Percentiles rank a stretch among this genome's conserved stretches.
Conservation (phyloP, 345 rosid genomes). For the Lepidium africanum region DNA sequence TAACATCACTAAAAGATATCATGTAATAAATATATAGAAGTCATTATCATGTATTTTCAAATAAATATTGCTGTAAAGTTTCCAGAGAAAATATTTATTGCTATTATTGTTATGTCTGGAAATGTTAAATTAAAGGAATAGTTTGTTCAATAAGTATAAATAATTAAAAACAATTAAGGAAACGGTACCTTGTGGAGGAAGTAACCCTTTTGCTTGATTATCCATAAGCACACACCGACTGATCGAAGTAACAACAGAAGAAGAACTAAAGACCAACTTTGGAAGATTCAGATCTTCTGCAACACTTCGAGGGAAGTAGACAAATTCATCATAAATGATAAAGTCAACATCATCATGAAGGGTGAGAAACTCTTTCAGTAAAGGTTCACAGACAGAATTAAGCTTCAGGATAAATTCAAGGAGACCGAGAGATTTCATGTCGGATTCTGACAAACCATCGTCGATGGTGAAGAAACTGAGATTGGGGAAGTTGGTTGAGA, state of each 20-base stretch:
- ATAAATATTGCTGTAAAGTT: no score
- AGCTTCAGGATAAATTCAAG: conserved; percentile 12
- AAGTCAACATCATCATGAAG: conserved; percentile 19
- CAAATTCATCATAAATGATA: conserved; percentile 41
- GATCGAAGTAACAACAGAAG: conserved; percentile 22
- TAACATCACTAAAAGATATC: no score
- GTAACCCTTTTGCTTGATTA: conserved; percentile 15
- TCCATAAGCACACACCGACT: conserved; percentile 14
- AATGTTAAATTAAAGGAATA: no score
- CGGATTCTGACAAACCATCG: conserved; percentile 30
- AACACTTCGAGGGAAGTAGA: conserved; percentile 35
- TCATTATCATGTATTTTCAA: no score
- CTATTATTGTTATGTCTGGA: no score
- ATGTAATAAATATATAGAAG: no score
- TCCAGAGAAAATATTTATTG: no score
- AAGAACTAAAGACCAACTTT: conserved; percentile 32
- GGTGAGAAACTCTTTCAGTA: conserved; percentile 27
- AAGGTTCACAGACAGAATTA: conserved; percentile 29
- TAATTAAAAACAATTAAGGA: not conserved
- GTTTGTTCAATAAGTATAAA: no score
- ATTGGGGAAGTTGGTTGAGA: conserved; percentile 29
- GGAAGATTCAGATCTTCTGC: conserved; percentile 38
- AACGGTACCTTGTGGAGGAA: conserved; percentile 31
- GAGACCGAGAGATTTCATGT: conserved; percentile 7
- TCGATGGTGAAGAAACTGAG: conserved; percentile 29